Evolutionary conservation across 192 early-diverging fungal genomes (phyloP).

Genomic region (Jimgerdemannia lactiflua): DNA sequence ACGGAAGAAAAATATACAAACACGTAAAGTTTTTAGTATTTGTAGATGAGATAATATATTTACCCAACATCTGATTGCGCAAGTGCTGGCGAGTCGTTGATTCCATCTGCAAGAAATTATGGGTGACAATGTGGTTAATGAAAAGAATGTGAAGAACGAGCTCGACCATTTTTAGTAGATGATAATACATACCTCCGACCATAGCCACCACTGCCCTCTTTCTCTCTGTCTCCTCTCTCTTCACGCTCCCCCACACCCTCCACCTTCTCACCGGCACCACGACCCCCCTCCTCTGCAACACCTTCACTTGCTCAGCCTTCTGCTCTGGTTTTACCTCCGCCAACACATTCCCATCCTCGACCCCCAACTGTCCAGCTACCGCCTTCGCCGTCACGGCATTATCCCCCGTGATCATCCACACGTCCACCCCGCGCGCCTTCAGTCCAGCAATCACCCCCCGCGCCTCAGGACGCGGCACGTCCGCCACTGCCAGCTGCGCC

Average conservation of each 20-base stretch:
- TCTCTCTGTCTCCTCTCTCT: slow-evolving; percentile 8
- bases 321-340: slow-evolving; percentile 71
- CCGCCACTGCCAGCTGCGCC: slow-evolving; percentile 59
- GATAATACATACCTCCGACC: slow-evolving; percentile 52
- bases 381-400: slow-evolving; percentile 57
- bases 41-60: not conserved
- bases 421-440: slow-evolving; percentile 49
- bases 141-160: too few species aligned
- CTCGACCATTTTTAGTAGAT: too few species aligned
- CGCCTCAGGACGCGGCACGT: slow-evolving; percentile 61
- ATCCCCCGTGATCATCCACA: slow-evolving; percentile 84
- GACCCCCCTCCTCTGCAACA: slow-evolving; percentile 41
- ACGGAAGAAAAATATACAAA: too few species aligned
- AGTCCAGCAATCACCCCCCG: slow-evolving; percentile 46
- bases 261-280: not conserved
- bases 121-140: too few species aligned
- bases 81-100: slow-evolving; percentile 92
- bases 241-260: not conserved
- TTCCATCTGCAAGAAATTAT: slow-evolving; percentile 60
- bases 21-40: not conserved
- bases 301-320: slow-evolving; percentile 62
- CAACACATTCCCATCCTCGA: slow-evolving; percentile 47
- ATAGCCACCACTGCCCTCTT: slow-evolving; percentile 69
- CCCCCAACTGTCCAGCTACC: slow-evolving; percentile 64
- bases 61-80: slow-evolving; percentile 80